Evolutionary conservation across 2,329 filamentous ascomycete genomes (phyloP).

Genomic region (Colletotrichum scovillei): DNA sequence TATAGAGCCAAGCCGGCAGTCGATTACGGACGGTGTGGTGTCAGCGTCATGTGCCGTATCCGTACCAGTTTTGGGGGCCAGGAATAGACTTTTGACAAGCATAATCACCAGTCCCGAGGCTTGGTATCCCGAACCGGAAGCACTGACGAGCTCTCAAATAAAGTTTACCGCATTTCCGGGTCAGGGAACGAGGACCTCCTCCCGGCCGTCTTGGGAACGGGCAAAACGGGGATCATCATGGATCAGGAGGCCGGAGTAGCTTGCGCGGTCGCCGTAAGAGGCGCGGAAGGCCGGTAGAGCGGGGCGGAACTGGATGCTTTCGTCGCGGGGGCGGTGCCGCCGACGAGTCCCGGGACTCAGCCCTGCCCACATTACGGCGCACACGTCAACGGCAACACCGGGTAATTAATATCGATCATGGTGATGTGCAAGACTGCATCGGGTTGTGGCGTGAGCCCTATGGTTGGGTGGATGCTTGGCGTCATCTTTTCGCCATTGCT

Average conservation of each 20-base stretch:
- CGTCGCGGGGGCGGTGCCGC: not conserved
- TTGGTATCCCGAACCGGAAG: not conserved
- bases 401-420: slow-evolving; percentile 9
- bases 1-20: not conserved
- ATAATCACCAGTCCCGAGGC: not conserved
- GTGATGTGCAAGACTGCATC: not conserved
- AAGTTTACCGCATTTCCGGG: not conserved
- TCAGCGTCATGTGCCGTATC: not conserved
- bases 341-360: not conserved
- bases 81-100: not conserved
- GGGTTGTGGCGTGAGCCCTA: slow-evolving; percentile 14
- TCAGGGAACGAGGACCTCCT: not conserved
- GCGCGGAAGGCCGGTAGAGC: not conserved
- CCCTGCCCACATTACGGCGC: slow-evolving; percentile 18
- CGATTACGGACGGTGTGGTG: not conserved
- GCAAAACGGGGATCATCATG: not conserved
- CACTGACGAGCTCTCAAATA: not conserved
- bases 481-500: not conserved
- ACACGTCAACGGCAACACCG: not conserved
- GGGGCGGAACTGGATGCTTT: not conserved
- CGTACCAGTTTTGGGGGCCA: not conserved
- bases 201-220: not conserved
- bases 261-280: not conserved
- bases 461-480: not conserved
- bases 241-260: not conserved